Base-by-base conservation (phyloP, 306 rosid species). In the Begonia loranthoides region DNA sequence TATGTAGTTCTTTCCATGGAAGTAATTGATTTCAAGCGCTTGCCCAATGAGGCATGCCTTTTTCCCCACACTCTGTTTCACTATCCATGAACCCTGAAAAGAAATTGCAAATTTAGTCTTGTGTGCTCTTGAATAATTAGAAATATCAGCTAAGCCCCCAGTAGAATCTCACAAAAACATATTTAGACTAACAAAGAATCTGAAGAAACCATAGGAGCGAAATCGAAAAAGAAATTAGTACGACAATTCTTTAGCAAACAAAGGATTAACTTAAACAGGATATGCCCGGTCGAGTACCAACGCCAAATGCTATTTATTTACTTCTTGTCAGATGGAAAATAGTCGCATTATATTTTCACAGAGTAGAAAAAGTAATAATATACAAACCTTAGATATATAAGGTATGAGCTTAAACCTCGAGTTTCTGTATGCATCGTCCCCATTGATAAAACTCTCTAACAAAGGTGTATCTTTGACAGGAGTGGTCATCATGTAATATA, bases 391-490 rank as follows among this genome's bases (percentile, higher is more conserved):
- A 49, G 94, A 80, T 64, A 90, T 82, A 66, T 86, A 75, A 44
- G 97, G 97, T 64, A 88, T 84, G 53, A 84, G 77, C 80, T 88
- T 88, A 64, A 88, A 84, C 71, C 95, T 80, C 4, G 95, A 84
- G 68, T 84, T 84, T 73, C 97, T 75, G 24, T 67, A 84, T 36
- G 93, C 67, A 67, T 88, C 93, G 54, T 84, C 97, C 62, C 97
- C 97, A 22, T 84, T 74, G 28, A 88, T 83, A 73, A 88, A 88
- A 55, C 56, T 61, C 14, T 73, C 70, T 12, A 88, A 71, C 55
- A 77, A 63, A 8, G 84, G 93, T 61, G 63, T 62, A 51, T 77
- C 87, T 62, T 81, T 86, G 54, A 88, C 62, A 52, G 93, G 95
- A 69, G 87, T 70, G 64, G 60, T 73, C 68, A 62, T 38, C 93